Conservation (phyloP, 805 yeast species). For the Blastobotrys terrestris region DNA sequence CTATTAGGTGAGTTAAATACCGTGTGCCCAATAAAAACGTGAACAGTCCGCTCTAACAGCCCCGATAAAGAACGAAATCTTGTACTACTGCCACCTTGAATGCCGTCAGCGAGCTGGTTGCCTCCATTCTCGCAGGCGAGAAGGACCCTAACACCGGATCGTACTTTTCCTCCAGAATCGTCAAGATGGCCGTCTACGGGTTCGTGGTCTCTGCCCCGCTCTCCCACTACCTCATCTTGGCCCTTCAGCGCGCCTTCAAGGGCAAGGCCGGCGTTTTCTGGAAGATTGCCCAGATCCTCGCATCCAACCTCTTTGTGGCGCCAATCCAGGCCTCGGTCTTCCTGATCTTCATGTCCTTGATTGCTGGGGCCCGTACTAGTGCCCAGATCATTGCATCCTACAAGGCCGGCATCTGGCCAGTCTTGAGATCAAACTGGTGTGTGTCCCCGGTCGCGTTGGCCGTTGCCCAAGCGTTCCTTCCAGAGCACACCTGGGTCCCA, state of each 20-base stretch:
- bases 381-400: constrained; percentile 27
- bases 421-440: constrained; percentile 32
- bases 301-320: constrained; percentile 29
- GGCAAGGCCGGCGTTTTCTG: constrained; percentile 24
- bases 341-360: constrained; percentile 30
- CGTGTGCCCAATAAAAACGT: no score
- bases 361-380: constrained; percentile 32
- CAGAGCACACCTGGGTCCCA: constrained; percentile 37
- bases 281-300: constrained; percentile 32
- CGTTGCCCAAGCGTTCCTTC: constrained; percentile 34
- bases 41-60: no score
- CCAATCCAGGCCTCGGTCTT: constrained; percentile 31
- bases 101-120: constrained; percentile 31
- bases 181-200: constrained; percentile 36
- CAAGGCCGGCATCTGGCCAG: constrained; percentile 28
- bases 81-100: constrained; percentile 33
- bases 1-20: constrained; percentile 11
- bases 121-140: constrained; percentile 33
- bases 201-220: constrained; percentile 33
- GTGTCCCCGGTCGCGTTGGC: constrained; percentile 33
- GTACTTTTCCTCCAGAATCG: constrained; percentile 31
- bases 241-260: constrained; percentile 32
- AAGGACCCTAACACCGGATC: constrained; percentile 30
- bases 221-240: constrained; percentile 30
- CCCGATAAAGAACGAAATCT: constrained; percentile 26